Base-by-base conservation (phyloP, 1,139 yeast genomes). In the Suhomyces panamericanus region DNA sequence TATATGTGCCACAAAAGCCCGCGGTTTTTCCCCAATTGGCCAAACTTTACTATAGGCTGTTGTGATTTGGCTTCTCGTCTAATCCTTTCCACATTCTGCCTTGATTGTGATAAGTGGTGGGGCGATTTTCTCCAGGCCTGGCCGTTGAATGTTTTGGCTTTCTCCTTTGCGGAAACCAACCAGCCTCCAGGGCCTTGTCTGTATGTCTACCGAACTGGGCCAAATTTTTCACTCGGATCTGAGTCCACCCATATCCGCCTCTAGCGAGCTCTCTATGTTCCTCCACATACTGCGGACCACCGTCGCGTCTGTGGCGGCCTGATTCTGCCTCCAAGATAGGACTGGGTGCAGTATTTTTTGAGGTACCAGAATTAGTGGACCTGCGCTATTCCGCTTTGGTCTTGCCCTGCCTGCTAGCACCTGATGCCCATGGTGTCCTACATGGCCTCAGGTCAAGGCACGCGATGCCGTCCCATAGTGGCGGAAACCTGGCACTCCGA, bases 71-170 rank as follows among this genome's bases (percentile, higher is more conserved):
- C 14, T 31, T 35, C 38, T 35, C 38, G 38, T 35, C 38, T 35
- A 35, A n/a, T 31, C 14, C n/a, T 29, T 2, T 22, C 29, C 12
- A 13, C 29, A 20, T 32, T 24, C 20, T 34, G 26, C 29, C 28
- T 34, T 17, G 29, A 22, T 34, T 34, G 29, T 22, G 36, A 34
- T 26, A 26, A 26, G 16, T 28, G 33, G 29, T 29, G 38, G 38
- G 38, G 32, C 38, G 38, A 35, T 35, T 35, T 35, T 11, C 38
- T 13, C 15, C 27, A 13, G 32, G 26, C 22, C 32, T 34, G 38
- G 38, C 38, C 38, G 38, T 35, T 35, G 38, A 27, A 27, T 35
- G 38, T 35, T 35, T 35, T 27, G 32, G 22, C 32, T 35, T 35
- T 33, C 6, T 11, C 14, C 15, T 20, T 33, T 33, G 15, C n/a